These are phyloP conservation scores for Trametes cubensis DNA, from an alignment of 768 basidiomycete species.

Conservation along the genomic window DNA sequence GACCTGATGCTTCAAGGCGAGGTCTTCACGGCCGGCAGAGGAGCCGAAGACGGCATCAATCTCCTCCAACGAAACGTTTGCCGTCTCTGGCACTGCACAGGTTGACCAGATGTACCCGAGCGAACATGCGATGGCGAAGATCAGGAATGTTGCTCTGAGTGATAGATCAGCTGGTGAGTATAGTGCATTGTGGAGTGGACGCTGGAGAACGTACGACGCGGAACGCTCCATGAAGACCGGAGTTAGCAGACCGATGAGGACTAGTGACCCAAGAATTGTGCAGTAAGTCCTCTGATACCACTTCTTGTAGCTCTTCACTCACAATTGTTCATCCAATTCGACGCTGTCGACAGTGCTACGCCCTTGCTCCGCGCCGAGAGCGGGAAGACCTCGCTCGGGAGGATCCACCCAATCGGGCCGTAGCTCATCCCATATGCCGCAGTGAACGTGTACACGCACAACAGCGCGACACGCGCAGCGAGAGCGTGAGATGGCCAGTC, in stretches of 20 bases:
- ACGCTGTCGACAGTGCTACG: slow-evolving; percentile 80
- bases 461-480: slow-evolving; percentile 73
- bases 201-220: slow-evolving; percentile 47
- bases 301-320: slow-evolving; percentile 10
- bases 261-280: slow-evolving; percentile 38
- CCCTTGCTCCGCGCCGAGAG: slow-evolving; percentile 79
- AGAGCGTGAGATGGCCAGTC: slow-evolving; percentile 60
- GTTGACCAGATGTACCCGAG: slow-evolving; percentile 73
- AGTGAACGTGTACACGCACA: slow-evolving; percentile 75
- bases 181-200: neutral
- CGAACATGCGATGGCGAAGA: slow-evolving; percentile 67
- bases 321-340: slow-evolving; percentile 86
- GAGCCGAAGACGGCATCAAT: slow-evolving; percentile 70
- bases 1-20: slow-evolving; percentile 54
- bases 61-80: slow-evolving; percentile 74
- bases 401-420: slow-evolving; percentile 83
- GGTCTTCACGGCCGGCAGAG: slow-evolving; percentile 59
- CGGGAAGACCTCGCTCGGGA: slow-evolving; percentile 84
- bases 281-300: neutral
- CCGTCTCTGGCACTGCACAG: slow-evolving; percentile 73
- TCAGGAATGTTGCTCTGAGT: slow-evolving; percentile 64
- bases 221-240: slow-evolving; percentile 66
- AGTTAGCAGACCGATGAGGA: slow-evolving; percentile 74
- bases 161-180: neutral
- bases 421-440: slow-evolving; percentile 76